Evolutionary conservation across 2,329 filamentous ascomycete genomes (phyloP).

Genomic region (Claviceps paspali): DNA sequence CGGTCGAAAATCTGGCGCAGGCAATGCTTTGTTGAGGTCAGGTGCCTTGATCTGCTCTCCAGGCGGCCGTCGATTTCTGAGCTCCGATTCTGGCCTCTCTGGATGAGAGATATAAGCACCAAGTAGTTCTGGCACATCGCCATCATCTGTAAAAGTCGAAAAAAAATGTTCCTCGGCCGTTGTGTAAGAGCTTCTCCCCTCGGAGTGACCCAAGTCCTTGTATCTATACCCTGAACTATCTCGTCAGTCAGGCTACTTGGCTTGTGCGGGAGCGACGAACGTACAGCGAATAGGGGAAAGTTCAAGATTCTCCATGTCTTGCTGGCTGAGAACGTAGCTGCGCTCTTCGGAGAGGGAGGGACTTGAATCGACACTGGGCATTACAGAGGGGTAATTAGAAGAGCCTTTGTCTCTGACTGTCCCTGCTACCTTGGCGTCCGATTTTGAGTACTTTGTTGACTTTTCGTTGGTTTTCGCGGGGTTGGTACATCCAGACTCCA

Average conservation of each 20-base stretch:
- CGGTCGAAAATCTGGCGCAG: not conserved
- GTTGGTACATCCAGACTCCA: not conserved
- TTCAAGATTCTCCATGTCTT: slow-evolving; percentile 20
- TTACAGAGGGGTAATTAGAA: slow-evolving; percentile 19
- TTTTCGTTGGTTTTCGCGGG: not conserved
- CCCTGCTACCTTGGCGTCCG: not conserved
- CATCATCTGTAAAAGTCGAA: not conserved
- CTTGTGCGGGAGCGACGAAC: slow-evolving; percentile 4
- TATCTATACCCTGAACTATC: slow-evolving; percentile 11
- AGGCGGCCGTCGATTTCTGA: not conserved
- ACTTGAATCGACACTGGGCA: slow-evolving; percentile 20
- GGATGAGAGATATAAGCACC: not conserved
- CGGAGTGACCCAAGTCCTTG: slow-evolving; percentile 9
- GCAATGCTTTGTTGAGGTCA: slow-evolving; percentile 2
- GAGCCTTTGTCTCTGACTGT: slow-evolving; percentile 13
- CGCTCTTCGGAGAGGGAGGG: slow-evolving; percentile 13
- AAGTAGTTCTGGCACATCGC: not conserved
- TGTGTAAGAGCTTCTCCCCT: slow-evolving; percentile 13
- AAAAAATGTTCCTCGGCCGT: slow-evolving; percentile 11
- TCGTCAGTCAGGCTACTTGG: not conserved
- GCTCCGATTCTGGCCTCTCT: not conserved
- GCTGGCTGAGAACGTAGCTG: slow-evolving; percentile 14
- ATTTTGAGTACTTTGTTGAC: not conserved
- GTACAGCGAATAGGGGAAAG: slow-evolving; percentile 20
- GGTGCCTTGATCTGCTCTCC: not conserved